These are phyloP conservation scores for Mortierella sp. DNA, from an alignment of 371 early-diverging fungal genomes.

Conservation along the genomic window DNA sequence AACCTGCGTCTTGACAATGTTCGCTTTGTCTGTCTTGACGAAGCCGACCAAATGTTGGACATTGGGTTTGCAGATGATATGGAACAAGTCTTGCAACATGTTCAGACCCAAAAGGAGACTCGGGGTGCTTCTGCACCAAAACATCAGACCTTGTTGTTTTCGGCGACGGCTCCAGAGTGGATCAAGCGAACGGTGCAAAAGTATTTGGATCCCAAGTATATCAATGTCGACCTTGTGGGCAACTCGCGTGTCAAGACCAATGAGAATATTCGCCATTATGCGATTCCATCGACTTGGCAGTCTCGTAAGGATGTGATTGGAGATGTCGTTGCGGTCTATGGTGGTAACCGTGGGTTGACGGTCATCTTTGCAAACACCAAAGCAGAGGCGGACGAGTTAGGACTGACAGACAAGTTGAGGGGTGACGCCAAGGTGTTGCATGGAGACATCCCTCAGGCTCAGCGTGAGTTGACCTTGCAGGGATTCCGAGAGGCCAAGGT, in stretches of 20 bases:
- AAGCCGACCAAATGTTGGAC: slow-evolving; percentile 98
- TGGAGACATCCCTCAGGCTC: slow-evolving; percentile 94
- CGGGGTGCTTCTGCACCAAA: slow-evolving; percentile 77
- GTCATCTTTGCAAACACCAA: slow-evolving; percentile 96
- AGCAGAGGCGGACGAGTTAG: slow-evolving; percentile 92
- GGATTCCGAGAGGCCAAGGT: slow-evolving; percentile 91
- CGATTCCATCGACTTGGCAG: slow-evolving; percentile 86
- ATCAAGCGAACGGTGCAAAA: slow-evolving; percentile 85
- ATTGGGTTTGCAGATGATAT: slow-evolving; percentile 97
- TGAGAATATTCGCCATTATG: slow-evolving; percentile 84
- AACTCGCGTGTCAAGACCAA: slow-evolving; percentile 83
- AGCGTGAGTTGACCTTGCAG: slow-evolving; percentile 89
- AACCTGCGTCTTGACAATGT: slow-evolving; percentile 81
- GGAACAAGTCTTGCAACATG: slow-evolving; percentile 85
- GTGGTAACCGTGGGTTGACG: slow-evolving; percentile 82
- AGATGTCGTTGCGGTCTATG: slow-evolving; percentile 90
- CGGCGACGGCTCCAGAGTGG: slow-evolving; percentile 90
- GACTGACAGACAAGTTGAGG: slow-evolving; percentile 81
- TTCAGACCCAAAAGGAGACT: slow-evolving; percentile 85
- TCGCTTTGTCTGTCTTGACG: slow-evolving; percentile 91
- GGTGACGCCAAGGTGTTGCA: slow-evolving; percentile 92
- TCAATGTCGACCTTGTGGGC: slow-evolving; percentile 87
- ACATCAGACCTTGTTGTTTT: slow-evolving; percentile 91
- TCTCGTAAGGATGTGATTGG: slow-evolving; percentile 84
- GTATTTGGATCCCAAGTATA: slow-evolving; percentile 89